Conservation (phyloP, 1,139 yeast genomes). For the Pichia sorboxylosa region DNA sequence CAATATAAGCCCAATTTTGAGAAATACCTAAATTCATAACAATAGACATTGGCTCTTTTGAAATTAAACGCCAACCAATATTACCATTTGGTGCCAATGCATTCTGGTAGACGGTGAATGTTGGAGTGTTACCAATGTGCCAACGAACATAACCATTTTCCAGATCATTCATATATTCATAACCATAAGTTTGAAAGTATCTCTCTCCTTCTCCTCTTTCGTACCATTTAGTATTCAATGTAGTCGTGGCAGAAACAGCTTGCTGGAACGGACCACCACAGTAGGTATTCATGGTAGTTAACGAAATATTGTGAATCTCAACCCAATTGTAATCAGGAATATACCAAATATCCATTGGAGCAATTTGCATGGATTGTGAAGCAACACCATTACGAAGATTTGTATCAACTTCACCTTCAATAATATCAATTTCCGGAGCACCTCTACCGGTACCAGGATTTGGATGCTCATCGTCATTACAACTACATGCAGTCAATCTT, state of each 20-base stretch:
- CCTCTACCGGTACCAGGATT: conserved; percentile 50
- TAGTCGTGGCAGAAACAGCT: conserved; percentile 43
- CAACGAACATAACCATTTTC: conserved; percentile 65
- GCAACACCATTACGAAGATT: conserved; percentile 35
- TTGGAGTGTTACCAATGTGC: conserved; percentile 52
- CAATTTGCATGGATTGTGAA: conserved; percentile 50
- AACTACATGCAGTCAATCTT: conserved; percentile 42
- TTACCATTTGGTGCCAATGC: conserved; percentile 51
- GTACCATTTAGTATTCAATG: conserved; percentile 46
- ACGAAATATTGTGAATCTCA: conserved; percentile 34
- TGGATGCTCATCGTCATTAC: conserved; percentile 48
- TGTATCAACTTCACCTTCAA: conserved; percentile 46
- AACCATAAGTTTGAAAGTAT: conserved; percentile 60
- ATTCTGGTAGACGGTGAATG: conserved; percentile 36
- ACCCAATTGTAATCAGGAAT: conserved; percentile 44
- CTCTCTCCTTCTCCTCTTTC: conserved; percentile 30
- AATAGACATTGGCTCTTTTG: conserved; percentile 56
- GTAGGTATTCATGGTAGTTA: conserved; percentile 42
- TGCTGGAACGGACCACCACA: conserved; percentile 55
- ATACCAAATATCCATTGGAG: conserved; percentile 56
- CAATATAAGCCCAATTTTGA: conserved; percentile 51
- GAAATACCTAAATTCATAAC: conserved; percentile 48
- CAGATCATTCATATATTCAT: conserved; percentile 63
- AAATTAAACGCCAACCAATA: conserved; percentile 45
- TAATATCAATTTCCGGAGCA: conserved; percentile 53